phyloP scores from a whole-genome alignment of 2,329 filamentous ascomycete genomes.

The Biscogniauxia marginata region DNA sequence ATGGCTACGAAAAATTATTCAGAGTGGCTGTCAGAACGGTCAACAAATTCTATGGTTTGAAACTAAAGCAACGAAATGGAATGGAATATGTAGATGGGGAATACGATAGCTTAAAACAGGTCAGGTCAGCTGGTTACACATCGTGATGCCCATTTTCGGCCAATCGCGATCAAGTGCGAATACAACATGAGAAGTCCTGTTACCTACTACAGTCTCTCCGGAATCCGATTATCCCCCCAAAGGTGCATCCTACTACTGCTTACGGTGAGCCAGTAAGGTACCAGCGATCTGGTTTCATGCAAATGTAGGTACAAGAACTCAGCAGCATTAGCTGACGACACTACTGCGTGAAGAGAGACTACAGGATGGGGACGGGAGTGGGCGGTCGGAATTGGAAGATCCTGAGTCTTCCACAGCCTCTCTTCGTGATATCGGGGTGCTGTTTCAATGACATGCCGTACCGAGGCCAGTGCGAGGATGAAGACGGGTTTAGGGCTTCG shows the following conservation, averaged over 20 bases:
- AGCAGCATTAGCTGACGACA: constrained; percentile 8
- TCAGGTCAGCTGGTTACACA: constrained; percentile 10
- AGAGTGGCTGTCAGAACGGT: constrained; percentile 14
- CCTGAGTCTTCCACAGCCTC: background rate
- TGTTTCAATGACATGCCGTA: background rate
- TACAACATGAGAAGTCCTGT: constrained; percentile 21
- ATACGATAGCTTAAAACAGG: constrained; percentile 1
- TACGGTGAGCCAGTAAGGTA: constrained; percentile 2
- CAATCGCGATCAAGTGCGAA: constrained; percentile 18
- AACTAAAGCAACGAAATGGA: constrained; percentile 7
- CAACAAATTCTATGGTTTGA: constrained; percentile 12
- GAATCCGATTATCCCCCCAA: background rate
- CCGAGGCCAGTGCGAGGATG: background rate
- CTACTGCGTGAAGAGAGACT: constrained; percentile 11
- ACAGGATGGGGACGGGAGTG: constrained; percentile 7
- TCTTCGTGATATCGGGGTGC: background rate
- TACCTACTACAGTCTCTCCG: constrained; percentile 1
- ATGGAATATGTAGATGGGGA: constrained; percentile 13
- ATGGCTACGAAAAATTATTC: background rate
- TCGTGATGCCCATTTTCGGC: constrained; percentile 15
- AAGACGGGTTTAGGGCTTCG: background rate
- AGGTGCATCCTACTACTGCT: background rate
- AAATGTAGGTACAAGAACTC: constrained; percentile 16
- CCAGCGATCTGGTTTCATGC: constrained; percentile 4
- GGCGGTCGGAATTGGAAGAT: constrained; percentile 1